These are phyloP conservation scores for Tephrocybe rancida DNA, from an alignment of 768 basidiomycete species.

Conservation along the genomic window DNA sequence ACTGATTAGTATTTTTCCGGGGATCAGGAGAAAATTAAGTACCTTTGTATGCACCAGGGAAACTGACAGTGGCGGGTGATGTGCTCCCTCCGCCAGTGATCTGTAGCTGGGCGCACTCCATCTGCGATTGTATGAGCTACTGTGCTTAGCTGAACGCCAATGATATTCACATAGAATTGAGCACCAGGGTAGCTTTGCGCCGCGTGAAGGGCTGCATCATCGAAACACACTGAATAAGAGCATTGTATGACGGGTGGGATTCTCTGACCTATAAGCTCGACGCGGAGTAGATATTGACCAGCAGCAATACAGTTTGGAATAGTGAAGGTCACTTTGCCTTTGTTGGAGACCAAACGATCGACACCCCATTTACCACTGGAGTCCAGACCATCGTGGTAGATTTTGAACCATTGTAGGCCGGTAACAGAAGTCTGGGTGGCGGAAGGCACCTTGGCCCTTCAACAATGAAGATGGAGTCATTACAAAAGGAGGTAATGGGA, in stretches of 20 bases:
- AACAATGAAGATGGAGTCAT: not conserved
- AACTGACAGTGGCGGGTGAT: slow-evolving; percentile 43
- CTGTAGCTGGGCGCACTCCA: slow-evolving; percentile 47
- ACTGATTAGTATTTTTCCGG: not conserved
- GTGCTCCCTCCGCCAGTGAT: slow-evolving; percentile 46
- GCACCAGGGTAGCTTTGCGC: slow-evolving; percentile 51
- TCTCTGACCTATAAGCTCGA: slow-evolving; percentile 47
- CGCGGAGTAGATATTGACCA: slow-evolving; percentile 49
- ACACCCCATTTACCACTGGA: slow-evolving; percentile 43
- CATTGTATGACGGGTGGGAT: not conserved
- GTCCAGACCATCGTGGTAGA: slow-evolving; percentile 44
- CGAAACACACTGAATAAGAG: not conserved
- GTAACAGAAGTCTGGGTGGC: slow-evolving; percentile 47
- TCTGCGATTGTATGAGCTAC: slow-evolving; percentile 24
- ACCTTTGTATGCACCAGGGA: slow-evolving; percentile 49
- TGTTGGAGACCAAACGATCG: slow-evolving; percentile 45
- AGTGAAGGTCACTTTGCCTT: slow-evolving; percentile 48
- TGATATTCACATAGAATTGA: slow-evolving; percentile 47
- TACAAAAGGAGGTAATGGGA: not conserved
- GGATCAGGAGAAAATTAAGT: not conserved
- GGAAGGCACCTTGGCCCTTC: slow-evolving; percentile 44
- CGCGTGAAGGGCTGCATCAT: slow-evolving; percentile 40
- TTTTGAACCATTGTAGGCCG: slow-evolving; percentile 55
- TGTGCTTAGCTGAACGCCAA: not conserved
- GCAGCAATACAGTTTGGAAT: slow-evolving; percentile 45